These are phyloP conservation scores for Ogataea philodendri DNA, from an alignment of 805 yeast genomes.

Conservation along the genomic window DNA sequence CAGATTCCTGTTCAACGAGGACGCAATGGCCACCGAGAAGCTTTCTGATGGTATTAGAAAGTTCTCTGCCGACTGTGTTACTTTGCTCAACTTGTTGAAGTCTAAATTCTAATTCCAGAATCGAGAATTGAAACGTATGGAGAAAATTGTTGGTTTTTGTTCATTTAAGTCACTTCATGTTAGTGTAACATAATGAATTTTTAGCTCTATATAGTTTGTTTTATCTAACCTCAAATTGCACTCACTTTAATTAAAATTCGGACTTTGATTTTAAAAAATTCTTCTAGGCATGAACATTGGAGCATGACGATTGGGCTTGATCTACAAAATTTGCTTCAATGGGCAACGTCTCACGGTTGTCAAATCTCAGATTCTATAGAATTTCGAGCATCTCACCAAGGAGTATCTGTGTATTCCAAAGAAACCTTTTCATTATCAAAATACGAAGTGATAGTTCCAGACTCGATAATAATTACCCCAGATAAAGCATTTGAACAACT, in stretches of 20 bases:
- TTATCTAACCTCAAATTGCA: no score
- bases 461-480: conserved; percentile 25
- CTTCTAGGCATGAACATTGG: background rate
- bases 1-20: conserved; percentile 91
- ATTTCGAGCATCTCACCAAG: conserved; percentile 34
- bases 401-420: conserved; percentile 33
- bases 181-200: no score
- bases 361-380: conserved; percentile 34
- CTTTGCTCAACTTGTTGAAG: conserved; percentile 62
- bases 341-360: conserved; percentile 43
- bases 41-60: conserved; percentile 96
- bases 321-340: conserved; percentile 11
- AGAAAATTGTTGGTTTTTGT: background rate
- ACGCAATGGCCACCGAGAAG: conserved; percentile 98
- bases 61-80: conserved; percentile 89
- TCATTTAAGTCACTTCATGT: no score
- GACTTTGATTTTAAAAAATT: background rate
- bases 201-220: no score
- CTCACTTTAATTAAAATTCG: no score
- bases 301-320: background rate
- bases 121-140: no score
- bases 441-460: conserved; percentile 17
- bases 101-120: conserved; percentile 12
- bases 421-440: background rate
- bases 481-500: conserved; percentile 22